Evolutionary conservation across 306 rosid species (phyloP).

Genomic region (Gastrolobium bilobum): DNA sequence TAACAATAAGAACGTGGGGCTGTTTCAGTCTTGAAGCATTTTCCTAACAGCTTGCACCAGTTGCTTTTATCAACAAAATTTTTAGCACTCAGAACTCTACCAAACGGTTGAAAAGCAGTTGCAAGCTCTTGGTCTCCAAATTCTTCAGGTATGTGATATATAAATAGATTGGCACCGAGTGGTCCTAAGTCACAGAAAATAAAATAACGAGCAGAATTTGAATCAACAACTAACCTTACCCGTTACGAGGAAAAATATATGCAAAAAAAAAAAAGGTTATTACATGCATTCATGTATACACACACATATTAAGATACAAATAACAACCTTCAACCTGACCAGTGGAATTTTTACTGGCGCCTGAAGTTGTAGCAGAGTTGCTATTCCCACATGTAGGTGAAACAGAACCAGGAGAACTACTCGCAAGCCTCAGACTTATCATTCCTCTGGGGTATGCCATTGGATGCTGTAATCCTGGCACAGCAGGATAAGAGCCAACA

Average conservation of each 20-base stretch:
- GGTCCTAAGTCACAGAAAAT: slow-evolving; percentile 70
- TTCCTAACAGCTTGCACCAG: too few species aligned
- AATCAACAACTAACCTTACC: slow-evolving; percentile 12
- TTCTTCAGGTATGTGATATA: slow-evolving; percentile 95
- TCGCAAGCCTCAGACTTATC: slow-evolving; percentile 65
- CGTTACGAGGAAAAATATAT: neutral
- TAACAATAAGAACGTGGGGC: too few species aligned
- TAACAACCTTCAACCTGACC: slow-evolving; percentile 85
- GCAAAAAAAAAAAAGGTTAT: neutral
- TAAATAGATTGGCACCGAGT: slow-evolving; percentile 91
- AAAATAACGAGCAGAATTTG: slow-evolving; percentile 48
- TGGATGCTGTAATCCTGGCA: slow-evolving; percentile 84
- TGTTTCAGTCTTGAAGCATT: too few species aligned
- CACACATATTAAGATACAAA: slow-evolving; percentile 13
- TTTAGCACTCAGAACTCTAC: slow-evolving; percentile 90
- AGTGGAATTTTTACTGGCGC: slow-evolving; percentile 65
- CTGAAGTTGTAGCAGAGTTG: slow-evolving; percentile 62
- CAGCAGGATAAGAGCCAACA: slow-evolving; percentile 73
- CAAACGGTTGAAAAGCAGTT: slow-evolving; percentile 78
- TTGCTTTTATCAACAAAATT: slow-evolving; percentile 91
- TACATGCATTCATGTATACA: neutral
- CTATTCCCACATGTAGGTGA: slow-evolving; percentile 59
- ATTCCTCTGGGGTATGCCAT: slow-evolving; percentile 78
- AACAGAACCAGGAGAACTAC: slow-evolving; percentile 70
- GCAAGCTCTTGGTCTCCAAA: slow-evolving; percentile 86